These are phyloP conservation scores for Salix purpurea DNA, from an alignment of 345 rosid genomes.

Conservation along the genomic window DNA sequence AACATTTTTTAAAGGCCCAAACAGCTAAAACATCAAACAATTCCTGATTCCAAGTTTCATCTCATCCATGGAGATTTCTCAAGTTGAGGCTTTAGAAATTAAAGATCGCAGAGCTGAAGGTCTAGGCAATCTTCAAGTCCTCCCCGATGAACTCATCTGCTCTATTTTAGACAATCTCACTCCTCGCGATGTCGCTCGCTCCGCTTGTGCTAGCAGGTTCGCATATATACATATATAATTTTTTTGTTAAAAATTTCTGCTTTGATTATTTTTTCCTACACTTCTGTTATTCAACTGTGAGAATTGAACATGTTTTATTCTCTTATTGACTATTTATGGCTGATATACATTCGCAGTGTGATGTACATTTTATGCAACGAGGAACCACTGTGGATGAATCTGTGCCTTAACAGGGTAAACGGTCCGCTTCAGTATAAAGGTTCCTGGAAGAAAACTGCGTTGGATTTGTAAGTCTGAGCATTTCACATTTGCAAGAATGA, in stretches of 20 bases:
- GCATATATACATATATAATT: background rate
- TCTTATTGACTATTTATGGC: background rate
- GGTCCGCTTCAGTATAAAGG: constrained; percentile 63
- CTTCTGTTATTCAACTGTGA: background rate
- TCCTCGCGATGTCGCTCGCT: constrained; percentile 69
- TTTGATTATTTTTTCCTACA: background rate
- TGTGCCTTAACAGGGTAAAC: constrained; percentile 48
- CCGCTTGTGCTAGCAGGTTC: constrained; percentile 93
- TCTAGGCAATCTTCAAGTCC: constrained; percentile 56
- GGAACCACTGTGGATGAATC: constrained; percentile 90
- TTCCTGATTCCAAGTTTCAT: background rate
- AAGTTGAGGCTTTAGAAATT: constrained; percentile 15
- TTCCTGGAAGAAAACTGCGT: constrained; percentile 81
- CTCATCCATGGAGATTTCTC: constrained; percentile 35
- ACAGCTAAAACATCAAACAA: background rate
- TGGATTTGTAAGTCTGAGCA: constrained; percentile 46
- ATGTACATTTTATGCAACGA: constrained; percentile 83
- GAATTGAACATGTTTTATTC: background rate
- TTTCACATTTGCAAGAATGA: background rate
- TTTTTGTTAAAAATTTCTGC: background rate
- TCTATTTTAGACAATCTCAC: constrained; percentile 53
- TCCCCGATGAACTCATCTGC: constrained; percentile 73
- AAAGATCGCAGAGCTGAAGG: constrained; percentile 68
- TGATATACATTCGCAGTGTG: constrained; percentile 41
- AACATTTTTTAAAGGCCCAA: background rate